These are phyloP conservation scores for Adansonia grandidieri DNA, from an alignment of 441 rosid species.

Conservation along the genomic window DNA sequence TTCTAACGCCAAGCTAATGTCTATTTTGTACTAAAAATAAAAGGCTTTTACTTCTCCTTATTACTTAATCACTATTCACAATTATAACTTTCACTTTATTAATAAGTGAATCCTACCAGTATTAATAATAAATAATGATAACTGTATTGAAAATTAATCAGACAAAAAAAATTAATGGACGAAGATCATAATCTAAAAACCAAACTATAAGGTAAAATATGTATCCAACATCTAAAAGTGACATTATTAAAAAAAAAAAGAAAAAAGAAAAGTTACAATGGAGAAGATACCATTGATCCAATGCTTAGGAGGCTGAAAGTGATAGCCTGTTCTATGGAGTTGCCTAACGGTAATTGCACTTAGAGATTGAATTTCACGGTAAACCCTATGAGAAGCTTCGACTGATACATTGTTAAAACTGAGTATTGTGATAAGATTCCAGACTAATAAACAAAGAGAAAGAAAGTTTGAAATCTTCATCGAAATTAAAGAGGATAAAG, in stretches of 20 bases:
- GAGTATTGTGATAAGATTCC: background rate
- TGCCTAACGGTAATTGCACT: conserved; percentile 31
- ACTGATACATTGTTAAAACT: conserved; percentile 14
- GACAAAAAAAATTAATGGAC: too few species aligned
- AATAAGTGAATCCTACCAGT: too few species aligned
- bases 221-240: background rate
- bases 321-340: conserved; percentile 55
- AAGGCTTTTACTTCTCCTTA: too few species aligned
- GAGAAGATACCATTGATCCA: conserved; percentile 73
- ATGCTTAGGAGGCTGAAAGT: conserved; percentile 80
- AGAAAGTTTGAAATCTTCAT: conserved; percentile 8
- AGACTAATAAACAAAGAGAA: background rate
- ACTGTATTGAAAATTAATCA: too few species aligned
- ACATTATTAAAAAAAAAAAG: background rate
- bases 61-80: too few species aligned
- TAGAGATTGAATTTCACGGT: conserved; percentile 41
- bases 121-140: too few species aligned
- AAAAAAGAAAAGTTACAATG: background rate
- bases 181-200: too few species aligned
- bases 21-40: too few species aligned
- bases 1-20: too few species aligned
- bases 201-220: background rate
- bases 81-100: too few species aligned
- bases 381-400: conserved; percentile 43
- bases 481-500: background rate